A percentile compares a stretch with the other conserved stretches of the same genome.
phyloP scores from a whole-genome alignment of 2,329 filamentous ascomycete species.

The Stemphylium lycopersici region DNA sequence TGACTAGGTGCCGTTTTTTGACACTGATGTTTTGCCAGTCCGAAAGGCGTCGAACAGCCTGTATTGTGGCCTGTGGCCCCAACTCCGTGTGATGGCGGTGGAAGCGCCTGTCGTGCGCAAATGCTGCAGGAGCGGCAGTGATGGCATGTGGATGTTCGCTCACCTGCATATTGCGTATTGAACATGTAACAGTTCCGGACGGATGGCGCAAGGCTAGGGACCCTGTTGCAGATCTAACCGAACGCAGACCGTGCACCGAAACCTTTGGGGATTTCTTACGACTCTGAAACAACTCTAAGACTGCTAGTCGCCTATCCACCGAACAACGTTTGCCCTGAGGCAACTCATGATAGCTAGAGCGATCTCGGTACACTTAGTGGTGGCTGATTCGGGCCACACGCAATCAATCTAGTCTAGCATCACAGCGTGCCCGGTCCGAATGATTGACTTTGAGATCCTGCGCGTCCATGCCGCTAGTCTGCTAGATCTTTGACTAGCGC shows the following conservation, averaged over 20 bases:
- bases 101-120: neutral
- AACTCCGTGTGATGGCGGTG: neutral
- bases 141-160: neutral
- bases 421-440: too few species aligned
- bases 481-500: neutral
- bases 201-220: constrained; percentile 15
- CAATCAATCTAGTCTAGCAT: neutral
- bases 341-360: neutral
- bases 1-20: constrained; percentile 18
- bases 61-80: neutral
- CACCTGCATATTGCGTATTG: constrained; percentile 14
- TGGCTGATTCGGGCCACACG: neutral
- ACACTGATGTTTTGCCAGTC: constrained; percentile 2
- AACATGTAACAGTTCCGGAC: constrained; percentile 14
- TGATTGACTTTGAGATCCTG: too few species aligned
- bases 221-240: constrained; percentile 28
- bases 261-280: constrained; percentile 23
- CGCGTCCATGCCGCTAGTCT: neutral
- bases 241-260: constrained; percentile 25
- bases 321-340: constrained; percentile 7
- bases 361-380: neutral
- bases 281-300: constrained; percentile 28
- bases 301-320: neutral
- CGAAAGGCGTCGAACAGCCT: neutral
- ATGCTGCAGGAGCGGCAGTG: neutral